Base-by-base conservation (phyloP, 2,329 filamentous ascomycete genomes). In the Penicillium freii region DNA sequence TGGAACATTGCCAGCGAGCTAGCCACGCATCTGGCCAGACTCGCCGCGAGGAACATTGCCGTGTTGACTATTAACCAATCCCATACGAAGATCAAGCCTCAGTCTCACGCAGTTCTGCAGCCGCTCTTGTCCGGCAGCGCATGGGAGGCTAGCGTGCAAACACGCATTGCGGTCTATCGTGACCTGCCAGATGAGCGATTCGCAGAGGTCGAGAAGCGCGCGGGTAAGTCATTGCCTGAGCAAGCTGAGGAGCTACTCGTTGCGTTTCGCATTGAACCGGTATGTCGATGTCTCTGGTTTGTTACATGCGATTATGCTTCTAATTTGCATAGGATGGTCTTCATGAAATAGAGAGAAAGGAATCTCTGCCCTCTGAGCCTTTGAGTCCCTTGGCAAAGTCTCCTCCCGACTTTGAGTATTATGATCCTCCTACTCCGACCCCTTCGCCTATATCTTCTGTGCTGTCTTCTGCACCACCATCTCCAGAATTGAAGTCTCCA, bases 61-160 rank as follows among this genome's bases (percentile, higher is more conserved):
- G 80, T 96, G 42, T 78, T 96, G 3, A 72, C 94, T 21, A 81
- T 92, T 48, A 91, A 87, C 38, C 92, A 95, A 70, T 91, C 89
- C 58, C 88, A 87, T 42, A 95, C 91, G n/a, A 89, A 87, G 63
- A 87, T 95, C 76, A 86, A 88, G 60, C 80, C 87, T 83, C 62
- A 81, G 78, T 62, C 83, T 81, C 63, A 70, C 17, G 89, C 92
- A 15, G 83, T 87, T 11, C 78, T 97, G 48, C 83, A 87, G 52
- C 89, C 92, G 17, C 86, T 90, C 40, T 81, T 97, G 61, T 88
- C 88, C 56, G 87, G 89, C 15, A 81, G 81, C 21, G 84, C 89
- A 42, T 97, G 92, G 92, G 92, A 96, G 59, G 86, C 85, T 62
- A 88, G 86, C 33, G 79, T 96, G 38, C 84, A 85, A 60, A 89